phyloP scores from a whole-genome alignment of 169 alveolate species.

The Eimeria maxima region DNA sequence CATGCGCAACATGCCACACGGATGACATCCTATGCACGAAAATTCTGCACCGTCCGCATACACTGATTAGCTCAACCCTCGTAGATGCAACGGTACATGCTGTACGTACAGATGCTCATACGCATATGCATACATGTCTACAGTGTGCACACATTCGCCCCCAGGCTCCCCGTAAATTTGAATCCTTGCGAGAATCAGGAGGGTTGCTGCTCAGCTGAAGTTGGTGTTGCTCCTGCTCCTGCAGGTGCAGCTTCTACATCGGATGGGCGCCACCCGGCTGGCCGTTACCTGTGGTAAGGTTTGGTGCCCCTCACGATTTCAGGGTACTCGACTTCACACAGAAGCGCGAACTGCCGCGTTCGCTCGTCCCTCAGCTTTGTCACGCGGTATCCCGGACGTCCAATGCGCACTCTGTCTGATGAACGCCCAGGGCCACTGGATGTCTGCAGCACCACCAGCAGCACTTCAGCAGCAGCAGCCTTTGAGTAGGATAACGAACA shows the following conservation, averaged over 20 bases:
- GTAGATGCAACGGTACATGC: not conserved
- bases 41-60: not conserved
- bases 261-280: not conserved
- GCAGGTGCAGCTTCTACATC: not conserved
- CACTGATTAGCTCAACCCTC: not conserved
- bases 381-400: slow-evolving; percentile 99
- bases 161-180: not conserved
- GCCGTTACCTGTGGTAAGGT: slow-evolving; percentile 92
- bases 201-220: not conserved
- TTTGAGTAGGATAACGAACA: not conserved
- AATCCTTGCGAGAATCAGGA: not conserved
- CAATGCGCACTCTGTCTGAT: slow-evolving; percentile 92
- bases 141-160: not conserved
- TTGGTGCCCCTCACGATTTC: slow-evolving; percentile 87
- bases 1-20: not conserved
- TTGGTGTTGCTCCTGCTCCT: not conserved
- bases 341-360: slow-evolving; percentile 95
- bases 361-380: slow-evolving; percentile 96
- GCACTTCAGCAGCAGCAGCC: not conserved
- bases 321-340: slow-evolving; percentile 98
- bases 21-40: too few relatives aligned
- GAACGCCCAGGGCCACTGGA: slow-evolving; percentile 82
- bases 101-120: not conserved
- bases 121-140: not conserved
- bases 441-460: slow-evolving; percentile 44